Conservation (phyloP, 257 asterid species). For the Prunella vulgaris region DNA sequence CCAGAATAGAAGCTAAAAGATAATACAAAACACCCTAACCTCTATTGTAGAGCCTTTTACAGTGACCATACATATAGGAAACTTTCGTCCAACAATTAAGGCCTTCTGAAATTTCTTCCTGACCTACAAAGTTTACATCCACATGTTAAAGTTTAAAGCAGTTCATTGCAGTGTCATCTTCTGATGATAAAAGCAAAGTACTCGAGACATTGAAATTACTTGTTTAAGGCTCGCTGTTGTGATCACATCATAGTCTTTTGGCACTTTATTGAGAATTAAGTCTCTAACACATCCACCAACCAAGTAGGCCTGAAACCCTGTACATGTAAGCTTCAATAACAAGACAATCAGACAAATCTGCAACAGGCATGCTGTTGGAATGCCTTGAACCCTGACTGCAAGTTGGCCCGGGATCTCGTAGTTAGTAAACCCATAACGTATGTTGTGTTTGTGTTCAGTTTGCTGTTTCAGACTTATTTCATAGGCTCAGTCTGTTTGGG, state of each 20-base stretch:
- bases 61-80: conserved; percentile 78
- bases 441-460: no score
- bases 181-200: conserved; percentile 13
- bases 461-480: no score
- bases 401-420: no score
- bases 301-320: conserved; percentile 86
- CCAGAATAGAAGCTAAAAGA: conserved; percentile 18
- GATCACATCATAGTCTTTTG: conserved; percentile 89
- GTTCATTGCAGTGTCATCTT: conserved; percentile 2
- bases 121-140: conserved; percentile 42
- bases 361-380: background rate
- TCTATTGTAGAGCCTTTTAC: conserved; percentile 55
- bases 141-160: conserved; percentile 18
- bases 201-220: conserved; percentile 37
- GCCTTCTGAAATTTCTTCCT: conserved; percentile 40
- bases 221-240: conserved; percentile 68
- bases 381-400: no score
- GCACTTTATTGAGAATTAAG: conserved; percentile 68
- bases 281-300: conserved; percentile 99
- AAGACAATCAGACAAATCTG: background rate
- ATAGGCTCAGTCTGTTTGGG: no score
- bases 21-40: conserved; percentile 45
- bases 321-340: conserved; percentile 25
- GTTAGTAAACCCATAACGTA: no score
- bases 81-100: conserved; percentile 60